Evolutionary conservation across 495 filamentous ascomycete genomes (phyloP), one percentile per base, ranked within the genome.

Genomic region (Neurospora sp.): DNA sequence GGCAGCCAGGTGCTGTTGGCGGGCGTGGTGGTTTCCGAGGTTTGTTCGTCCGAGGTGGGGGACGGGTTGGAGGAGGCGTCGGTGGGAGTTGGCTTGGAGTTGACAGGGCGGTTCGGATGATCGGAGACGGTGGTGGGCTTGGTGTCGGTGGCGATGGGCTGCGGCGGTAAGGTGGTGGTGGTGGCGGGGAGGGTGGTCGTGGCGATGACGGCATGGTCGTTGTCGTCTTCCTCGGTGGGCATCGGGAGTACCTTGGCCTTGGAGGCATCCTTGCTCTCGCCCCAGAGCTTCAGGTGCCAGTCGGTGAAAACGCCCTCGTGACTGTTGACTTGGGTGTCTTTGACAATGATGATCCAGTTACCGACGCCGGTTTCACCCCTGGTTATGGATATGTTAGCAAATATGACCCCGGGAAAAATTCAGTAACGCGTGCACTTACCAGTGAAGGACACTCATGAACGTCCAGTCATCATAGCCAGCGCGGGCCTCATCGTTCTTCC

Each of bases 381-480:
- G 72, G 53, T 71, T 70, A 53, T 78, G 76, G 80, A 75, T 72
- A 38, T 3, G 53, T 35, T 44, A 40, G 79, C 71, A 79, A 74
- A 17, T 4, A 16, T 61, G 1, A 17, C 12, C 14, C 35, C 14
- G 27, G 10, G 12, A 65, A 3, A 17, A 65, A 4, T 7, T 17
- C 14, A 7, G 14, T 8, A 27, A 68, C 44, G 10, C 37, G 72
- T 37, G 69, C 70, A 81, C 90, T 81, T 87, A 96, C 93, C 94
- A 99, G 80, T 99, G 96, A 76, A 90, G 94, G 69, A 99, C 96
- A 72, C 89, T 93, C 96, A 98, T 98, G 75, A 99, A 99, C 2
- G 96, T 97, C 96, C 96, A 99, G 83, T 99, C 93, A 44, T 89
- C 84, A 78, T 98, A 99, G n/a, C 96, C 96, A 45, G 80, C 80